A percentile compares a stretch with the other conserved stretches of the same genome.
Evolutionary conservation across 768 basidiomycete genomes (phyloP).

Genomic region (Phlegmacium glaucopus): DNA sequence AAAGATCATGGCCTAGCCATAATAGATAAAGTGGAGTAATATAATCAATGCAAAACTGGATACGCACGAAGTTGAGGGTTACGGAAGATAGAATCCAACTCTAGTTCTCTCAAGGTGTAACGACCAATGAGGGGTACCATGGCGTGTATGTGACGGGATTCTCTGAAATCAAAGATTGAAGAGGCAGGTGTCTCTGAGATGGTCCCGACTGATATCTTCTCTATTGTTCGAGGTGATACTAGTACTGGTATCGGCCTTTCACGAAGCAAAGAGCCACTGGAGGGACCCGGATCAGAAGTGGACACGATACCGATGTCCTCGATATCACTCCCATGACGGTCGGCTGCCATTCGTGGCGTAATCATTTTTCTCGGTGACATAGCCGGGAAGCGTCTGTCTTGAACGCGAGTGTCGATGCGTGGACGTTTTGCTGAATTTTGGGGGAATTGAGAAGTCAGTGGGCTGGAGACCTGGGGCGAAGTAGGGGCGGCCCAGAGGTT

Average conservation of each 20-base stretch:
- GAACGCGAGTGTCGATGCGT: constrained; percentile 32
- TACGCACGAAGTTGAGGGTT: constrained; percentile 88
- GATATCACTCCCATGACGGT: constrained; percentile 37
- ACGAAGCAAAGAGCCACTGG: constrained; percentile 41
- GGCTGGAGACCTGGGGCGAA: constrained; percentile 29
- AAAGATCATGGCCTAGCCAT: constrained; percentile 74
- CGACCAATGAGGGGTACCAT: constrained; percentile 77
- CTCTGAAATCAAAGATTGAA: constrained; percentile 29
- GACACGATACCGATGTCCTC: constrained; percentile 46
- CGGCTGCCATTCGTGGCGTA: constrained; percentile 24
- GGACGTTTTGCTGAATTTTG: constrained; percentile 36
- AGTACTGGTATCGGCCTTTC: constrained; percentile 7
- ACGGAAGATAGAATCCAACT: constrained; percentile 79
- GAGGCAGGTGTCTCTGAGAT: constrained; percentile 8
- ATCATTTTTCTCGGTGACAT: constrained; percentile 20
- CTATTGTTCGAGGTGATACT: constrained; percentile 6
- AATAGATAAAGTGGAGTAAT: constrained; percentile 7
- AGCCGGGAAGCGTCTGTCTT: constrained; percentile 5
- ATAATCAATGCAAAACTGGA: constrained; percentile 4
- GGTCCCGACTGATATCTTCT: not conserved
- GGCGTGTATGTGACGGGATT: constrained; percentile 60
- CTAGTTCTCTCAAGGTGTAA: constrained; percentile 79
- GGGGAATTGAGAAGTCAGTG: constrained; percentile 24
- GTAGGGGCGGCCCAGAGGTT: constrained; percentile 25
- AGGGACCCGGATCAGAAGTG: constrained; percentile 39